Percentiles rank a stretch among this genome's conserved stretches.
Evolutionary conservation across 2,329 filamentous ascomycete species (phyloP).

Genomic region (Immersiporthe knoxdaviesiana): DNA sequence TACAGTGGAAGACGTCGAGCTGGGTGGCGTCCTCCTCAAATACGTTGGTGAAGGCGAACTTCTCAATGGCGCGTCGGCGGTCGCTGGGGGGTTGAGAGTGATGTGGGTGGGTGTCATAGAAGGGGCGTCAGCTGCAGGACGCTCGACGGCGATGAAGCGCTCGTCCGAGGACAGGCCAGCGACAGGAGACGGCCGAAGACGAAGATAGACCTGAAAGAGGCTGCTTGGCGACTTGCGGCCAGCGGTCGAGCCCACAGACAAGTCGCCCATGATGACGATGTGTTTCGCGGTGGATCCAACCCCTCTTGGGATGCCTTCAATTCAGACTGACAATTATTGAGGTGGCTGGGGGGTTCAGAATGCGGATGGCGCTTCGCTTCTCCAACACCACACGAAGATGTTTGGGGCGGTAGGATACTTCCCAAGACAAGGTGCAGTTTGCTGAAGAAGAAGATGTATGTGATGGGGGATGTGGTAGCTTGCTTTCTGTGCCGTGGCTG

Average conservation of each 20-base stretch:
- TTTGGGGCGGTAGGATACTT: neutral
- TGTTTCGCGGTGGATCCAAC: neutral
- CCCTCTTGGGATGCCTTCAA: neutral
- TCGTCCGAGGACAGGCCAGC: constrained; percentile 53
- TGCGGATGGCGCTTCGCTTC: neutral
- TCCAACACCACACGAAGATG: neutral
- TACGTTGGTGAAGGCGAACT: constrained; percentile 91
- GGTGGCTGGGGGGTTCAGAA: neutral
- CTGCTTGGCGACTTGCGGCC: constrained; percentile 43
- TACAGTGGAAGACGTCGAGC: constrained; percentile 82
- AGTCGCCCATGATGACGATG: constrained; percentile 42
- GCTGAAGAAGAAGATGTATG: neutral
- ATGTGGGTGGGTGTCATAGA: constrained; percentile 65
- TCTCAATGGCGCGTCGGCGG: constrained; percentile 85
- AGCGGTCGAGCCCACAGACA: constrained; percentile 23
- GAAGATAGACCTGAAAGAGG: constrained; percentile 90
- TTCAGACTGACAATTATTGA: neutral
- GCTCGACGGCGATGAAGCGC: constrained; percentile 80
- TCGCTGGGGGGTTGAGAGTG: constrained; percentile 79
- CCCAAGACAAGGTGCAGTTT: neutral
- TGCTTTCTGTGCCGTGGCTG: neutral
- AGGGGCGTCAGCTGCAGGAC: constrained; percentile 41
- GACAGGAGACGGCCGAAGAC: constrained; percentile 70
- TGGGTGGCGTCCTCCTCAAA: constrained; percentile 88
- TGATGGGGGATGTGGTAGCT: neutral